Percentiles rank a stretch among this genome's conserved stretches.
Conservation (phyloP, 2,329 filamentous ascomycete species). For the Zalaria obscura region DNA sequence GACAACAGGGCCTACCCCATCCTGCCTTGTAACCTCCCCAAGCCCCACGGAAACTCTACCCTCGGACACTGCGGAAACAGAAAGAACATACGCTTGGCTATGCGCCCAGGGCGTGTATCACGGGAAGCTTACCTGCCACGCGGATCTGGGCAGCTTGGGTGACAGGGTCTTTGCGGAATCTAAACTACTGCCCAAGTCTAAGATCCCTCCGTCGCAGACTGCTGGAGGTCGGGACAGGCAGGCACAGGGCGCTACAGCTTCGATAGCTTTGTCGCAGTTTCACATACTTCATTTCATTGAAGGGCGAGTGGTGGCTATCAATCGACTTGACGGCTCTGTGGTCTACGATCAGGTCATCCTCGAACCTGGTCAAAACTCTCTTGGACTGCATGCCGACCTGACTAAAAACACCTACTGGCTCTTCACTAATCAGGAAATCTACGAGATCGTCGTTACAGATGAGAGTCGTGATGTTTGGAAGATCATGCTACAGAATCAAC, state of each 20-base stretch:
- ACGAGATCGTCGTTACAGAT: constrained; percentile 79
- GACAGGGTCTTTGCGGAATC: constrained; percentile 64
- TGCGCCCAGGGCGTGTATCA: constrained; percentile 76
- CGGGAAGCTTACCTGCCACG: constrained; percentile 53
- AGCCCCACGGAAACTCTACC: constrained; percentile 47
- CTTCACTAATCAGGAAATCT: constrained; percentile 81
- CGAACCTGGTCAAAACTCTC: constrained; percentile 59
- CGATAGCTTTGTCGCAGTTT: constrained; percentile 82
- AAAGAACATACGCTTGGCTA: constrained; percentile 81
- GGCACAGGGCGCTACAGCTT: constrained; percentile 58
- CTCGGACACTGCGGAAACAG: constrained; percentile 23
- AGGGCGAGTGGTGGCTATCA: constrained; percentile 68
- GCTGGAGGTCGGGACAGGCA: constrained; percentile 49
- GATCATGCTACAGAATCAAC: constrained; percentile 72
- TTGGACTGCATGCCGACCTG: constrained; percentile 78
- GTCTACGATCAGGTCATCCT: constrained; percentile 83
- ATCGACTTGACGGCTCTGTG: constrained; percentile 70
- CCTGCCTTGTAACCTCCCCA: constrained; percentile 61
- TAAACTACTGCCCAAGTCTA: constrained; percentile 59
- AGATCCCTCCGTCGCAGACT: constrained; percentile 55
- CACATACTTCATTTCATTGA: constrained; percentile 78
- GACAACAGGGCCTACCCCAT: constrained; percentile 41
- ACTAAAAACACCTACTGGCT: constrained; percentile 98
- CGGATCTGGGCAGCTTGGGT: constrained; percentile 51
- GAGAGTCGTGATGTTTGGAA: constrained; percentile 92